These are phyloP conservation scores for Cryptosporidium meleagridis DNA, from an alignment of 169 alveolate genomes.

Conservation along the genomic window DNA sequence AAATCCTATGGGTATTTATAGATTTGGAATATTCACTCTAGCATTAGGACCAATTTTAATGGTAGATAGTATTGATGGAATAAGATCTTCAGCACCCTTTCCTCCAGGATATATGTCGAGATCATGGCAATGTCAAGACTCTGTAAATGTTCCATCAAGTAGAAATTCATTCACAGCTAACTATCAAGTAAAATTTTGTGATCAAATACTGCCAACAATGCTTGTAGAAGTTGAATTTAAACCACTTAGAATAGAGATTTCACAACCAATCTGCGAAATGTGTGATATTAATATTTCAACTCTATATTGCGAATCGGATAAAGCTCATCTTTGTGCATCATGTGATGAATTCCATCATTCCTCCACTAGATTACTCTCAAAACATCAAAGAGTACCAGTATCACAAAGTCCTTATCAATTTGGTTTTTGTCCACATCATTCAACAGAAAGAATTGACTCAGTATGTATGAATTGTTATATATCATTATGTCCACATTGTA, in stretches of 20 bases:
- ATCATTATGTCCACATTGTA: constrained; percentile 87
- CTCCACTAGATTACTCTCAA: constrained; percentile 83
- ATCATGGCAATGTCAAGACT: constrained; percentile 49
- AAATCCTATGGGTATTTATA: constrained; percentile 58
- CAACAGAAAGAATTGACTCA: constrained; percentile 87
- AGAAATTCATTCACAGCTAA: constrained; percentile 57
- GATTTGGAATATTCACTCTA: constrained; percentile 48
- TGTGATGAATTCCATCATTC: constrained; percentile 89
- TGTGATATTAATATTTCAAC: constrained; percentile 83
- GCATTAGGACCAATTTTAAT: constrained; percentile 62
- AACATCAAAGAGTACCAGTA: constrained; percentile 86
- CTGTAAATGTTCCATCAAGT: constrained; percentile 43
- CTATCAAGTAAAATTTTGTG: constrained; percentile 81
- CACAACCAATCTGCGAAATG: constrained; percentile 87
- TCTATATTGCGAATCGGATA: constrained; percentile 86
- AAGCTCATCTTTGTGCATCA: constrained; percentile 88
- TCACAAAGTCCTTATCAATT: constrained; percentile 91
- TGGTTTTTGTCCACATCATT: constrained; percentile 89
- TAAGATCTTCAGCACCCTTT: constrained; percentile 46
- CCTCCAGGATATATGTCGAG: constrained; percentile 74
- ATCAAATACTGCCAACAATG: constrained; percentile 82
- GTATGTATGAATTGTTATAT: constrained; percentile 89
- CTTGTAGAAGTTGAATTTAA: constrained; percentile 83
- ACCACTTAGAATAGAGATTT: constrained; percentile 84
- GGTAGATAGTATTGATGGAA: constrained; percentile 46